Evolutionary conservation across 1,284 basidiomycete species (phyloP), one percentile per base, ranked within the genome.

Genomic region (Ganoderma sinense): DNA sequence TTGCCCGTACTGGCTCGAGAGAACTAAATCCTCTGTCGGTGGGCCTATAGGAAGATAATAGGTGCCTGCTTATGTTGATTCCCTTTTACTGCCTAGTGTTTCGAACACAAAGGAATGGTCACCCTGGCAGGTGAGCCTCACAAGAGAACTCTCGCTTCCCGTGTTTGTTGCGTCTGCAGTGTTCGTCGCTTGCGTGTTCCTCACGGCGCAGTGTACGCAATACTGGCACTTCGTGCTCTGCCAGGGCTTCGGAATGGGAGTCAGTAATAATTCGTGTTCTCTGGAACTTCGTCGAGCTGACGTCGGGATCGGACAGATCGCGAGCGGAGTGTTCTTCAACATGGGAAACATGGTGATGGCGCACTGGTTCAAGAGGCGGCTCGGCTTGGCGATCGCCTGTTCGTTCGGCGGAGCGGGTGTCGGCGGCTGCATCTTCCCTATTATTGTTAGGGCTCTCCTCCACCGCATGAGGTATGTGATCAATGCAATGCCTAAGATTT

Each of bases 221-320:
- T 90, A 85, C 74, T 90, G 84, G 82, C 87, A 90, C 53, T 81
- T 87, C 64, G 70, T 87, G 48, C 79, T 88, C 18, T 84, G 78
- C 18, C 87, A 88, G 67, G 86, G 86, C 6, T 63, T 88, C 40
- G 80, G 80, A 2, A 70, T 82, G 20, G 86, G 86, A 29, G 81
- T 85, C 23, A 68, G 79, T 55, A 26, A n/a, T n/a, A n/a, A n/a
- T 20, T 1, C 18, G 29, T 6, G 20, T 29, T 14, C n/a, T n/a
- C n/a, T n/a, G n/a, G n/a, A 29, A 8, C 4, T 20, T n/a, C 20
- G 14, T 8, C 8, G 16, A 4, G 31, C 55, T 36, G 7, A 36
- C 31, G 16, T 14, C 16, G 4, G 55, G 8, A 20, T n/a, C 45
- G 20, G 1, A 6, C 31, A 58, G 55, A 14, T 58, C 55, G 55